Evolutionary conservation across 208 protist genomes (phyloP).

Genomic region (Porcisia hertigi): DNA sequence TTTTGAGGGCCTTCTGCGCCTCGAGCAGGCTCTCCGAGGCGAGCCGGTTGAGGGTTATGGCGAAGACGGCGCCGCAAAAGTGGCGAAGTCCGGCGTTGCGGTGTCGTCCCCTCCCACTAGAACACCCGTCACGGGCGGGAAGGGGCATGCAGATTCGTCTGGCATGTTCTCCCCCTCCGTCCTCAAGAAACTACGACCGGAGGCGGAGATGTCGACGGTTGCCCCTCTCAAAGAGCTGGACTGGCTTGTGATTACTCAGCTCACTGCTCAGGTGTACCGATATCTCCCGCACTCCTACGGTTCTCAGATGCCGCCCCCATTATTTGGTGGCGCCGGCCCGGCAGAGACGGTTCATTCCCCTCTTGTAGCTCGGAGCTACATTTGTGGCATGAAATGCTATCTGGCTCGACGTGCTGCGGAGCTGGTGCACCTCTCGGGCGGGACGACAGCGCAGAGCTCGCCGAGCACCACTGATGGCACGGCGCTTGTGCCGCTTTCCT

Average conservation of each 20-base stretch:
- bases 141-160: neutral
- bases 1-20: slow-evolving; percentile 81
- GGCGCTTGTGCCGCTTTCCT: slow-evolving; percentile 9
- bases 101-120: slow-evolving; percentile 7
- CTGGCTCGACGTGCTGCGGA: slow-evolving; percentile 39
- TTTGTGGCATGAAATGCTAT: slow-evolving; percentile 47
- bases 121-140: slow-evolving; percentile 12
- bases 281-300: slow-evolving; percentile 76
- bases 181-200: slow-evolving; percentile 10
- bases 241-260: slow-evolving; percentile 56
- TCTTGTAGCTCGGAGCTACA: slow-evolving; percentile 34
- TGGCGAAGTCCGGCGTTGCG: neutral
- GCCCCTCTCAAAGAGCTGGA: slow-evolving; percentile 23
- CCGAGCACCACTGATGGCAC: neutral
- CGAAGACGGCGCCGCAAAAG: neutral
- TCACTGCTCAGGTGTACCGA: slow-evolving; percentile 84
- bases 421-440: slow-evolving; percentile 27
- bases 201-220: neutral
- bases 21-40: slow-evolving; percentile 41
- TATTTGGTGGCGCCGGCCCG: slow-evolving; percentile 42
- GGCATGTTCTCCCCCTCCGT: slow-evolving; percentile 2
- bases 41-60: slow-evolving; percentile 22
- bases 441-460: neutral
- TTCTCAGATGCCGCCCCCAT: slow-evolving; percentile 83
- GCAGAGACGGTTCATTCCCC: slow-evolving; percentile 9